Conservation (phyloP, 441 rosid species). For the Corymbia citriodora region DNA sequence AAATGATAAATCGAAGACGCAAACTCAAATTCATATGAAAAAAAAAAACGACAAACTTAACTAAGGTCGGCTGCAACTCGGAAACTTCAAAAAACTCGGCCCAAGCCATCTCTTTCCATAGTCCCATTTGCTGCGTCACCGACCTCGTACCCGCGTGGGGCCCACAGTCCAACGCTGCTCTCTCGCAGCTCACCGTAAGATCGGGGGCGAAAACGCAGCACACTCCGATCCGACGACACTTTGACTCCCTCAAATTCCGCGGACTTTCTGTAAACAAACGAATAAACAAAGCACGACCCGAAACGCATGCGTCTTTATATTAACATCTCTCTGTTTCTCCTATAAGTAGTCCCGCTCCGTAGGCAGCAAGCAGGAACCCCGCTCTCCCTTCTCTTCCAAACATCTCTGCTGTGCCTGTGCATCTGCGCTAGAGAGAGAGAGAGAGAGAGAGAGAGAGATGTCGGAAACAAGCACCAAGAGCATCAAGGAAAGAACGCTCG, state of each 20-base stretch:
- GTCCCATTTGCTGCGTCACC: neutral
- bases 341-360: neutral
- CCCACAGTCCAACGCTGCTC: neutral
- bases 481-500: conserved; percentile 29
- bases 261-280: neutral
- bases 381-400: neutral
- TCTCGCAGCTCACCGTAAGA: neutral
- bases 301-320: neutral
- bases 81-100: neutral
- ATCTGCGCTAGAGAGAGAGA: neutral
- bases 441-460: neutral
- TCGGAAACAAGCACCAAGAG: neutral
- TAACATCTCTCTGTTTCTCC: neutral
- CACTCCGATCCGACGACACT: neutral
- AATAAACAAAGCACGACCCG: neutral
- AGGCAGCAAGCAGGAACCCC: neutral
- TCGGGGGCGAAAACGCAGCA: neutral
- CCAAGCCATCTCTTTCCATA: too few relatives aligned
- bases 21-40: neutral
- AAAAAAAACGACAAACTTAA: neutral
- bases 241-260: neutral
- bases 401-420: neutral
- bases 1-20: neutral
- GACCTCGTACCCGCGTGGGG: neutral
- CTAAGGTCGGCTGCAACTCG: neutral